These are phyloP conservation scores for Zelonia costaricensis DNA, from an alignment of 208 protist species.

Conservation along the genomic window DNA sequence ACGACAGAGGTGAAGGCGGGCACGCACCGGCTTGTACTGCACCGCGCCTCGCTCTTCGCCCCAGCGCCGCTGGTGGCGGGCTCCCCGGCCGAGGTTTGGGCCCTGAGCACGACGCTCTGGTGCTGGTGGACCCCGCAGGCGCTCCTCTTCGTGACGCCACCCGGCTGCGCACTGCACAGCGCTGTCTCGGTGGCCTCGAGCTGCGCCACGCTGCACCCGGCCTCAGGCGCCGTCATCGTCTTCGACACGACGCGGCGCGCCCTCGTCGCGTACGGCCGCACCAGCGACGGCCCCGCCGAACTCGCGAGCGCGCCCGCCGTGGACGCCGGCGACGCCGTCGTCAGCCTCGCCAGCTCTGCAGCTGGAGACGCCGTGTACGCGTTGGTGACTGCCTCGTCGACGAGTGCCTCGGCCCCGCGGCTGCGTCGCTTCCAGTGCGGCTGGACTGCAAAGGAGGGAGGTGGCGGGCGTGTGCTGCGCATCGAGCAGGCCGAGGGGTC, in stretches of 20 bases:
- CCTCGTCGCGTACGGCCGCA: conserved; percentile 21
- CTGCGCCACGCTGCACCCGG: conserved; percentile 24
- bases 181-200: not conserved
- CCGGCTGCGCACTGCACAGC: conserved; percentile 5
- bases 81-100: not conserved
- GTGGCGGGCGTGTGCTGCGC: not conserved
- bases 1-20: conserved; percentile 12
- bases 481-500: conserved; percentile 1
- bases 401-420: not conserved
- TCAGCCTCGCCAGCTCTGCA: conserved; percentile 19
- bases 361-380: conserved; percentile 22
- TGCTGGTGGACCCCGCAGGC: conserved; percentile 27
- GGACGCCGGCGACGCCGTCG: not conserved
- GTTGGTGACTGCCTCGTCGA: not conserved
- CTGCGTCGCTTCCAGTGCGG: conserved; percentile 24
- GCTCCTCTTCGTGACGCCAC: conserved; percentile 15
- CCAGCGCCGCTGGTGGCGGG: not conserved
- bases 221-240: conserved; percentile 11
- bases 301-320: not conserved
- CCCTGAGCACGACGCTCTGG: conserved; percentile 6
- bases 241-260: conserved; percentile 22
- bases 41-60: conserved; percentile 7
- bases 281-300: not conserved
- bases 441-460: conserved; percentile 5
- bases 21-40: conserved; percentile 10